phyloP scores from a whole-genome alignment of 331 rosid species.

The Dryas integrifolia region DNA sequence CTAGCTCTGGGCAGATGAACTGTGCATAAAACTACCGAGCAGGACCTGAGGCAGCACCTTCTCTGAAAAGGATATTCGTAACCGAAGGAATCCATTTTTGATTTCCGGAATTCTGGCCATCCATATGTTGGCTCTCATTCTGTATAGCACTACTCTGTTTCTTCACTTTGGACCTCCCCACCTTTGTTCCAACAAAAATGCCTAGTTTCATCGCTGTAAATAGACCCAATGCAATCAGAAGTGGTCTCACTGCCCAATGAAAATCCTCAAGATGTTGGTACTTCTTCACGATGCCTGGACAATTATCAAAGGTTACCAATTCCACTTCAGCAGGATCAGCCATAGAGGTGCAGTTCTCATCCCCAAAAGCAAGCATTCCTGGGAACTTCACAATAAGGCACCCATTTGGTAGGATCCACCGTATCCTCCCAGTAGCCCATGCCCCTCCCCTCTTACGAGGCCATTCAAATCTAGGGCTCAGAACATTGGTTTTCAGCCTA shows the following conservation, averaged over 20 bases:
- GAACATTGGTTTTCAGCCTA: constrained; percentile 50
- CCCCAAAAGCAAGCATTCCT: constrained; percentile 55
- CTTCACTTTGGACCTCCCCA: constrained; percentile 46
- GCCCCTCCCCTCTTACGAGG: constrained; percentile 52
- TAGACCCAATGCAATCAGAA: constrained; percentile 61
- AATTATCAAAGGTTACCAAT: constrained; percentile 53
- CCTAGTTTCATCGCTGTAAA: constrained; percentile 73
- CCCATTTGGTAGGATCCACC: constrained; percentile 81
- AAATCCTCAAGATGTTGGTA: constrained; percentile 84
- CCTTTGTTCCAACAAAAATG: constrained; percentile 49
- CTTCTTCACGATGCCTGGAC: constrained; percentile 67
- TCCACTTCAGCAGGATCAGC: constrained; percentile 93
- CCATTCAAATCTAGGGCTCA: constrained; percentile 82
- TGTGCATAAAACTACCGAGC: constrained; percentile 35
- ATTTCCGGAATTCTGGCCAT: constrained; percentile 48
- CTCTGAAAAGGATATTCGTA: constrained; percentile 63
- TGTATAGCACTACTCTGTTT: constrained; percentile 36
- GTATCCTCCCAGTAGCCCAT: constrained; percentile 71
- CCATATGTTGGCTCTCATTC: constrained; percentile 39
- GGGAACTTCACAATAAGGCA: constrained; percentile 80
- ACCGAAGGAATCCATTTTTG: constrained; percentile 68
- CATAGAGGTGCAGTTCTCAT: constrained; percentile 46
- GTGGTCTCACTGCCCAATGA: constrained; percentile 85
- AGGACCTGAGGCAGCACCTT: constrained; percentile 36
- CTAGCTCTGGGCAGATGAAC: constrained; percentile 11